Evolutionary conservation across 257 asterid species (phyloP), one percentile per base, ranked within the genome.

Genomic region (Petrea volubilis): DNA sequence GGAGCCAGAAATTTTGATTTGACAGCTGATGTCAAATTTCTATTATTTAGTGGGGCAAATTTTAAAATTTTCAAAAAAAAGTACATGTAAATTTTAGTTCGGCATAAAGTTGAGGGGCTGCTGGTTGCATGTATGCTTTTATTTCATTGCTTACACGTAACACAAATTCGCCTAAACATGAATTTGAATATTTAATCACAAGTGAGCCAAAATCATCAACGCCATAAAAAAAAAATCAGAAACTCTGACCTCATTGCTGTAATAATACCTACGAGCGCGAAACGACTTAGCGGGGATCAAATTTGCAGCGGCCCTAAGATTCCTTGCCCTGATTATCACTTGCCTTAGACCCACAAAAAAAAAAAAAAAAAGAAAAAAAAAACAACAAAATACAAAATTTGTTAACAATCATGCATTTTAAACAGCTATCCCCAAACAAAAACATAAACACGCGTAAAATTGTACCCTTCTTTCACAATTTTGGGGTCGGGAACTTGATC

Each of bases 231-330:
- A 40, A 33, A 13, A 50, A 25, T 2, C 10, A 17, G 57, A 58
- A 36, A 34, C 49, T 6, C 70, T 25, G 44, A 85, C 96, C 96
- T 89, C 96, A 27, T 89, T 89, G 56, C 80, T 80, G 76, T 78
- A 89, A 65, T 89, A 89, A 43, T 51, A 51, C 70, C 82, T 77
- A 47, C 94, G 90, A 60, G 96, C 80, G 61, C 96, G 88, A 75
- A 89, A 89, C 18, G 96, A 77, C 77, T 87, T 89, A 5, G 92
- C 79, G 36, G 94, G 96, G 25, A 89, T 87, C 64, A 78, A 89
- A 76, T 89, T 89, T 7, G 96, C 96, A 0, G 79, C 87, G 5
- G 90, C 91, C 79, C 90, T 81, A 58, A 89, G 83, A 82, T 85
- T 85, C 83, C 94, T 83, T 29, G 96, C 94, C 83, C 96, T 83